These are phyloP conservation scores for Populus ilicifolia DNA, from an alignment of 345 rosid genomes.

Conservation along the genomic window DNA sequence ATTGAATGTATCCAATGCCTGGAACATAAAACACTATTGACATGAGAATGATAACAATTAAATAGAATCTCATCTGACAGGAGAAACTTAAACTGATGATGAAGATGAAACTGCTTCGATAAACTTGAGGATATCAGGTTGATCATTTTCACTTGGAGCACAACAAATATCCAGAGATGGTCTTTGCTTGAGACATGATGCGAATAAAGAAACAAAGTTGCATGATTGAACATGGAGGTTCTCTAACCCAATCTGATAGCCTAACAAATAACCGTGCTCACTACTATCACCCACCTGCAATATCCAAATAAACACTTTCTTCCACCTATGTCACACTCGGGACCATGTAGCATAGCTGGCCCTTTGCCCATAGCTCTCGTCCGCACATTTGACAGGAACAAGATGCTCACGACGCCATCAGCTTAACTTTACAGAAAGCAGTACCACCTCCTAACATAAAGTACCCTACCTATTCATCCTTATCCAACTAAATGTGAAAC, in stretches of 20 bases:
- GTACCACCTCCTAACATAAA: neutral
- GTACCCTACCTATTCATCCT: neutral
- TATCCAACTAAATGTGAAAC: neutral
- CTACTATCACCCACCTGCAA: neutral
- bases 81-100: neutral
- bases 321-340: neutral
- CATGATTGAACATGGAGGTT: too few relatives aligned
- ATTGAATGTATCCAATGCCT: constrained; percentile 84
- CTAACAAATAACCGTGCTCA: neutral
- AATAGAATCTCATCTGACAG: neutral
- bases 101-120: neutral
- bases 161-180: neutral
- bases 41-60: neutral
- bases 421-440: neutral
- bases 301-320: neutral
- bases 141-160: neutral
- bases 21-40: neutral
- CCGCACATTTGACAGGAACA: neutral
- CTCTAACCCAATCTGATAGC: too few relatives aligned
- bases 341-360: neutral
- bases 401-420: neutral
- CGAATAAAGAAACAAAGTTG: neutral
- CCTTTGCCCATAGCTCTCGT: neutral
- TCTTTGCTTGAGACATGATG: neutral
- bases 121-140: neutral